Base-by-base conservation (phyloP, 371 early-diverging fungal species). In the Mucor saturninus region DNA sequence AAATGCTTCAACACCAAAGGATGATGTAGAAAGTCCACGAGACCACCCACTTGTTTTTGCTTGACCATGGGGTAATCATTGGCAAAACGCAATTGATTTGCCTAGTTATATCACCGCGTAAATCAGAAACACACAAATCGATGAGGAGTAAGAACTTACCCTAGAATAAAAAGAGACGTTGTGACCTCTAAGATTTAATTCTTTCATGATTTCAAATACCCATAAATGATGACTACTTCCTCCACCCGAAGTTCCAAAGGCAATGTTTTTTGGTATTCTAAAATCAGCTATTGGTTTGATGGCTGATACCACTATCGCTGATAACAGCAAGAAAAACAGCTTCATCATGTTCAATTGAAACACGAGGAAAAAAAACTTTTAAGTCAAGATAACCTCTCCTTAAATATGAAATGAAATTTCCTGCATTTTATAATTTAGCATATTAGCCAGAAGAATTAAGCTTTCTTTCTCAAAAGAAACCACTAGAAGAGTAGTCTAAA, bases 151-250 rank as follows among this genome's bases (percentile, higher is more conserved):
- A 43, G 10, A 15, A 15, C 6, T 54, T 68, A 68, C 68, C 26
- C 49, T 62, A 0, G 68, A 48, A 43, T 53, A 40, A 30, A 43
- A 59, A 8, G 55, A 35, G 1, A 54, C 39, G 13, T 57, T 48
- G 43, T 68, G 68, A 0, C 62, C 62, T 43, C 68, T 37, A 9
- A 29, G 14, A 39, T 57, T 15, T 35, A 68, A 31, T 32, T 68
- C 68, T 50, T 68, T 49, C 13, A 68, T 5, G 2, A 68, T 68
- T 35, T 62, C 37, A 26, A 62, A 50, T 0, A 68, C 62, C 68
- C 68, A 68, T 3, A 43, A 10, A 21, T 49, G 49, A 55, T 68
- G 68, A 40, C 50, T 54, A 15, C 37, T 42, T 4, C 68, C 68
- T 43, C 63, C 62, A 14, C 59, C 59, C 7, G 45, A 4, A 1